Evolutionary conservation across 441 rosid genomes (phyloP).

Genomic region (California macrophylla): DNA sequence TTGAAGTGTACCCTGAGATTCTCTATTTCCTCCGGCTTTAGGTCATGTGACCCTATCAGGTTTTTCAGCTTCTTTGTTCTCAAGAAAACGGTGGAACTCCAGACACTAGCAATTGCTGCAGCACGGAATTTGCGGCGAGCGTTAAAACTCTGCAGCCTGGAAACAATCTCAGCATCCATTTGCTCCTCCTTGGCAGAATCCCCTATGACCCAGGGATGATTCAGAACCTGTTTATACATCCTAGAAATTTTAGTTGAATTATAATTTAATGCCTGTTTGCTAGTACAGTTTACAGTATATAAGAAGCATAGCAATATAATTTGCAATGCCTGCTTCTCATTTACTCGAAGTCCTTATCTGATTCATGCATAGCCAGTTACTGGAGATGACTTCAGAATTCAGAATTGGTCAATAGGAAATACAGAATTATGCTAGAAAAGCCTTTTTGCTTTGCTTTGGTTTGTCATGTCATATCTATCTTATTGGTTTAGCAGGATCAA

Average conservation of each 20-base stretch:
- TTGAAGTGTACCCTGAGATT: constrained; percentile 41
- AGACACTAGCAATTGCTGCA: constrained; percentile 60
- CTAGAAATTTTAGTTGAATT: not conserved
- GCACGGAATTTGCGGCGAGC: constrained; percentile 60
- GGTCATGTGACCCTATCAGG: constrained; percentile 50
- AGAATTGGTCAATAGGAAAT: not conserved
- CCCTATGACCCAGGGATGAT: constrained; percentile 63
- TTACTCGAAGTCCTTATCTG: not conserved
- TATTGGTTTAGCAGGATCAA: constrained; percentile 2
- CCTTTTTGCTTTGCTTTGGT: not conserved
- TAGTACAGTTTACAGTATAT: not conserved
- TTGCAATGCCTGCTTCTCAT: not conserved
- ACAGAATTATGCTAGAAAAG: not conserved
- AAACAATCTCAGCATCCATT: constrained; percentile 58
- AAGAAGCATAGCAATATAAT: not conserved
- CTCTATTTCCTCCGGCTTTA: constrained; percentile 43
- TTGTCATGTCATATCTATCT: not conserved
- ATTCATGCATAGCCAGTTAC: not conserved
- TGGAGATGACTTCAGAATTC: not conserved
- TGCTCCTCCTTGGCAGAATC: constrained; percentile 54
- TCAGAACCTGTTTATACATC: constrained; percentile 34
- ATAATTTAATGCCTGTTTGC: not conserved
- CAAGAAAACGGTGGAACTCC: constrained; percentile 48
- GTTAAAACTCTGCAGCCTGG: constrained; percentile 47
- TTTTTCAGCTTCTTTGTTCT: constrained; percentile 54